A percentile compares a stretch with the other conserved stretches of the same genome.
These are phyloP conservation scores for Colletotrichum chlorophyti DNA, from an alignment of 2,329 filamentous ascomycete species.

Conservation along the genomic window DNA sequence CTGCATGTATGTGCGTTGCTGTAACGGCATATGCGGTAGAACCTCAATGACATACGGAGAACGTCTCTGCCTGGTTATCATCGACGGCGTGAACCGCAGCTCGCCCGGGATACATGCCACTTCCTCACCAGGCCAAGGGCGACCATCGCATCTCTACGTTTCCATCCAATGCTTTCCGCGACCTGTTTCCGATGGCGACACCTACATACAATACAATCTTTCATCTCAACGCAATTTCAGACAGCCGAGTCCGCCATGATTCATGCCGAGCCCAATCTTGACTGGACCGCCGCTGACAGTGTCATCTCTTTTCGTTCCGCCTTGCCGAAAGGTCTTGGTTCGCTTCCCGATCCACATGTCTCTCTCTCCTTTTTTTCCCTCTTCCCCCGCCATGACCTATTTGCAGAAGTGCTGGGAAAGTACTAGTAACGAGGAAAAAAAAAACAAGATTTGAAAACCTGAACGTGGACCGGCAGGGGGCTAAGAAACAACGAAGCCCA, in stretches of 20 bases:
- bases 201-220: neutral
- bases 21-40: too few relatives aligned
- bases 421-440: too few relatives aligned
- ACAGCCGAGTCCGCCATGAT: neutral
- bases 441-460: too few relatives aligned
- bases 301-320: slow-evolving; percentile 17
- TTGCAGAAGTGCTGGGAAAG: neutral
- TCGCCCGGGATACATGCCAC: too few relatives aligned
- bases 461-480: neutral
- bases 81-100: too few relatives aligned
- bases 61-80: too few relatives aligned
- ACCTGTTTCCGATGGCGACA: slow-evolving; percentile 11
- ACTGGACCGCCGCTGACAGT: neutral
- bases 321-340: slow-evolving; percentile 1
- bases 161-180: neutral
- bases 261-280: slow-evolving; percentile 8
- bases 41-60: too few relatives aligned
- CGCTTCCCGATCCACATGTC: neutral
- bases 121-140: neutral
- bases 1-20: too few relatives aligned
- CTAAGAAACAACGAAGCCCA: slow-evolving; percentile 19
- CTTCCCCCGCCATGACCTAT: neutral
- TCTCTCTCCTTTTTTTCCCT: too few relatives aligned
- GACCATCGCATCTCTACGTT: slow-evolving; percentile 2
- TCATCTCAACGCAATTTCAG: neutral